Percentiles rank a stretch among this genome's conserved stretches.
Conservation (phyloP, 2,329 filamentous ascomycete species). For the Amauroascus verrucosus region DNA sequence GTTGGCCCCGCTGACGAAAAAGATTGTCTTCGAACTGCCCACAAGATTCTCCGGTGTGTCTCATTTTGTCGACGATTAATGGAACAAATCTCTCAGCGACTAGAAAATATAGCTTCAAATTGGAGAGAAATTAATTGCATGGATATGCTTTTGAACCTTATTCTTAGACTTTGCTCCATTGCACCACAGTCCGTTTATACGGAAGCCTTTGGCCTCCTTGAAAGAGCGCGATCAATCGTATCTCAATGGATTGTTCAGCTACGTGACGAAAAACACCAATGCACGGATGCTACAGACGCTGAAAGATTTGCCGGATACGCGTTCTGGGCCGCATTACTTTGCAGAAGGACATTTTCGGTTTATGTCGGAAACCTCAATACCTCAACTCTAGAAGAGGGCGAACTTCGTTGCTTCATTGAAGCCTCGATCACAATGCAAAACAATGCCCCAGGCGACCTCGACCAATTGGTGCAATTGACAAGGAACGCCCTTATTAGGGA, state of each 20-base stretch:
- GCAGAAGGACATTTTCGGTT: constrained; percentile 16
- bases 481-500: constrained; percentile 40
- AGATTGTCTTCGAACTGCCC: constrained; percentile 37
- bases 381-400: background rate
- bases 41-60: constrained; percentile 42
- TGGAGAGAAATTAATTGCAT: constrained; percentile 52
- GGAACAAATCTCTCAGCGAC: constrained; percentile 38
- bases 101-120: constrained; percentile 43
- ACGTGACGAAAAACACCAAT: constrained; percentile 36
- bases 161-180: constrained; percentile 34
- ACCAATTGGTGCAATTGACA: constrained; percentile 24
- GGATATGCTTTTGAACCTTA: constrained; percentile 46
- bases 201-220: constrained; percentile 29
- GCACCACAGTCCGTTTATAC: constrained; percentile 15
- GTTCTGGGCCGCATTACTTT: constrained; percentile 15
- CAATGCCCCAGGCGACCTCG: constrained; percentile 31
- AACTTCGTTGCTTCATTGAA: constrained; percentile 12
- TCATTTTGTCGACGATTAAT: constrained; percentile 43
- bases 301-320: constrained; percentile 18
- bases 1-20: constrained; percentile 40
- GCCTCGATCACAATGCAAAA: constrained; percentile 36
- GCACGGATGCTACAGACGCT: constrained; percentile 28
- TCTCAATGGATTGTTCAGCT: constrained; percentile 43
- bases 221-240: constrained; percentile 35
- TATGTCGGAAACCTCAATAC: constrained; percentile 7